Base-by-base conservation (phyloP, 2,329 filamentous ascomycete species). In the Metarhizium robertsii region DNA sequence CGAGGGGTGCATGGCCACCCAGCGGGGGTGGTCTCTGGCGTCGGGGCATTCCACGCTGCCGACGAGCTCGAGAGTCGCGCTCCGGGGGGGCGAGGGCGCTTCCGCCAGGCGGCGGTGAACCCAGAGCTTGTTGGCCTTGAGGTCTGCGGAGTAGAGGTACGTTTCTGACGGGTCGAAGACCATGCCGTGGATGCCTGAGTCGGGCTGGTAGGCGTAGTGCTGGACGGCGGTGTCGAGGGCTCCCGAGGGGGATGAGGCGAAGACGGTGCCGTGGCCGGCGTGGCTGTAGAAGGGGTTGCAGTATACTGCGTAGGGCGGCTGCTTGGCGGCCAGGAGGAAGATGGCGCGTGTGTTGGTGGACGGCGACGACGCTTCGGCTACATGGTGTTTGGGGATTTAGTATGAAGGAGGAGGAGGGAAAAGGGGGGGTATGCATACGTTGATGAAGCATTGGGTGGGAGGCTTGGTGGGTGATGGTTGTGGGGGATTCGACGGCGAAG, bases 261-360 rank as follows among this genome's bases (percentile, higher is more conserved):
- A 90, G 67, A 95, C 81, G 66, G 91, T 90, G 58, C 90, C 88
- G 67, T 83, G 87, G 60, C 89, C 88, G 42, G 90, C 90, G 67
- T 92, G 80, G 58, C 89, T 83, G 77, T 95, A 95, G 72, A 95
- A 95, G 8, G 90, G 90, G 70, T 94, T 94, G 69, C 88, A 88
- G 73, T 95, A 95, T 59, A 95, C 88, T 63, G 81, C 83, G 70
- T 90, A 89, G 0, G 90, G 90, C 1, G 89, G 79, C 64, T 89
- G 81, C 62, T 85, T 80, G 25, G 89, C 88, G 34, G 90, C 87
- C 52, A 95, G 83, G 56, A 92, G 80, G 75, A 95, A 95, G 71
- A 95, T 95, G 64, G 90, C 90, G 59, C 90, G 84, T 5, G 90
- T 95, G 71, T 91, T 92, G 57, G 88, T 90, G 53, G 86, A 80